These are phyloP conservation scores for Zoysia japonica DNA, from an alignment of 176 grass and related monocot species.

Conservation along the genomic window DNA sequence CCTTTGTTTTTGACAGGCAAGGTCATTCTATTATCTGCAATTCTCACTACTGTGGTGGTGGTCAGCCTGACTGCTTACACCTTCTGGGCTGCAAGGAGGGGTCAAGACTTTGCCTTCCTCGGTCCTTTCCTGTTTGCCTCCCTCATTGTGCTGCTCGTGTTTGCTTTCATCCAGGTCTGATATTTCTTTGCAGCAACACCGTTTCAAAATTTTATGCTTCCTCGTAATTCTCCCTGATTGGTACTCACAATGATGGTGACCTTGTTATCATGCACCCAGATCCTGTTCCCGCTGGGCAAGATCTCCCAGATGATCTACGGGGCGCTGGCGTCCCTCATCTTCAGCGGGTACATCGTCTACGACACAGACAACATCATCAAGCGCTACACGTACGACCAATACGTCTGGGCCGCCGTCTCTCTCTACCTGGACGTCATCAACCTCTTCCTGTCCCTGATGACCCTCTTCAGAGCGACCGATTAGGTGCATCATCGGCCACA, in stretches of 20 bases:
- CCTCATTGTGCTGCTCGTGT: conserved; percentile 73
- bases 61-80: conserved; percentile 86
- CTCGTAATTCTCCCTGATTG: background rate
- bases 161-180: conserved; percentile 81
- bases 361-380: conserved; percentile 94
- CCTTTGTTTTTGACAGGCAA: conserved; percentile 53
- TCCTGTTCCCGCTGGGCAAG: conserved; percentile 85
- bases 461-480: conserved; percentile 65
- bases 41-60: conserved; percentile 81
- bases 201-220: background rate
- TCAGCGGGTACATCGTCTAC: conserved; percentile 83
- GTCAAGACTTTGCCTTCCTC: conserved; percentile 88
- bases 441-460: conserved; percentile 74
- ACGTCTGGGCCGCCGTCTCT: conserved; percentile 70
- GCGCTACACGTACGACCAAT: conserved; percentile 77
- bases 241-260: background rate
- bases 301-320: conserved; percentile 86
- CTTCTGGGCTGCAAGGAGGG: conserved; percentile 86
- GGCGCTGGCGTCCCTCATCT: conserved; percentile 62
- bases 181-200: background rate
- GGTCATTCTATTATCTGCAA: conserved; percentile 85
- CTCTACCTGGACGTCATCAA: conserved; percentile 88
- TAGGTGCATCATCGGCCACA: conserved; percentile 19
- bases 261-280: conserved; percentile 32
- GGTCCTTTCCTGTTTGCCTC: conserved; percentile 88